Evolutionary conservation across 805 yeast genomes (phyloP).

Genomic region (Ogataea allantospora): DNA sequence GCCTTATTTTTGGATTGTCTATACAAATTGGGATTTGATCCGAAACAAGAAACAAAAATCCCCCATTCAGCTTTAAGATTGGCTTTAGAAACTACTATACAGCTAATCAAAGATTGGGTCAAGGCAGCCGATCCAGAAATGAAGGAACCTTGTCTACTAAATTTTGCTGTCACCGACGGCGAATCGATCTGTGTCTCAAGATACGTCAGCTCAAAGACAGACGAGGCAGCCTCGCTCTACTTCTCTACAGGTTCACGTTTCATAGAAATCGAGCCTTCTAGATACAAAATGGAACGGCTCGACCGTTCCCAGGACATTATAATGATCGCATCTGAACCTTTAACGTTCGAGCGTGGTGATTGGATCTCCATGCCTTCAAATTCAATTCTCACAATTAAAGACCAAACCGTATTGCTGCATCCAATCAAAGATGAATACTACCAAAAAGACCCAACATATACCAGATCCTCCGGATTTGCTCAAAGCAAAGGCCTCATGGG

Average conservation of each 20-base stretch:
- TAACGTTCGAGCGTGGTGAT: slow-evolving; percentile 94
- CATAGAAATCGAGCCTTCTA: slow-evolving; percentile 86
- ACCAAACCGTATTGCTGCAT: slow-evolving; percentile 84
- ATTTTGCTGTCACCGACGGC: slow-evolving; percentile 96
- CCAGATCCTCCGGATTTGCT: slow-evolving; percentile 78
- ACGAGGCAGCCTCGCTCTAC: slow-evolving; percentile 95
- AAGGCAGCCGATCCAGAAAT: slow-evolving; percentile 47
- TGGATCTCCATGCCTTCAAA: slow-evolving; percentile 98
- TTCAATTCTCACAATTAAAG: slow-evolving; percentile 74
- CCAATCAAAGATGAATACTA: slow-evolving; percentile 90
- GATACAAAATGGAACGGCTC: slow-evolving; percentile 89
- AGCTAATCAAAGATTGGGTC: slow-evolving; percentile 76
- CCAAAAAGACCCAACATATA: slow-evolving; percentile 63
- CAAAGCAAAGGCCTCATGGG: slow-evolving; percentile 92
- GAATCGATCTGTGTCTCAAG: slow-evolving; percentile 80
- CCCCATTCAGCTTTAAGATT: slow-evolving; percentile 55
- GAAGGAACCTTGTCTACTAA: slow-evolving; percentile 77
- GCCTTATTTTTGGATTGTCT: slow-evolving; percentile 81
- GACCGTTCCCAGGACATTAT: slow-evolving; percentile 92
- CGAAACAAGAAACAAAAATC: slow-evolving; percentile 35
- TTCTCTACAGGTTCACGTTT: slow-evolving; percentile 92
- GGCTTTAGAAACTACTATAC: slow-evolving; percentile 74
- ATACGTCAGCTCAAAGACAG: slow-evolving; percentile 82
- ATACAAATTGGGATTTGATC: slow-evolving; percentile 72
- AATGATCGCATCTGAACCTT: slow-evolving; percentile 93